These are phyloP conservation scores for Pilasporangium apinafurcum DNA, from an alignment of 352 stramenopile genomes.

Conservation along the genomic window DNA sequence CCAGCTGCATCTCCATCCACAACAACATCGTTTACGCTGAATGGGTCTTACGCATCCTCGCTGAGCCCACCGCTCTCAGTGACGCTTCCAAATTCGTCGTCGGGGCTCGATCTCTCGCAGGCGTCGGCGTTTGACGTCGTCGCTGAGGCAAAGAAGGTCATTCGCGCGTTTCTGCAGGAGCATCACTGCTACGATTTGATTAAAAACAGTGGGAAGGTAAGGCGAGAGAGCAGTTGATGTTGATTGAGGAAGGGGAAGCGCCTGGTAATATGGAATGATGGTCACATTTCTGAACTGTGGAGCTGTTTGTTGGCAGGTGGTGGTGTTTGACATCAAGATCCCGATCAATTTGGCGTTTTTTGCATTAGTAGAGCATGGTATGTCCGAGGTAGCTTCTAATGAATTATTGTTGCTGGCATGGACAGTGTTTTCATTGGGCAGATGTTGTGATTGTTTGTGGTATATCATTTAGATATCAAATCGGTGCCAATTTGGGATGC, in stretches of 20 bases:
- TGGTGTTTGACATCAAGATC: constrained; percentile 99
- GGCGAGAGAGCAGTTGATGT: no score
- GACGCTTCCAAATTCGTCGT: no score
- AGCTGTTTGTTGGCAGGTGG: constrained; percentile 42
- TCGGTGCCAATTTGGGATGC: constrained; percentile 96
- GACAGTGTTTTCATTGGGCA: no score
- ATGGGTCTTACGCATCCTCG: constrained; percentile 14
- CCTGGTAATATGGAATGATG: background rate
- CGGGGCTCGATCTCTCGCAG: constrained; percentile 34
- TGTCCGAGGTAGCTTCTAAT: no score
- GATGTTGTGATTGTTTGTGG: constrained; percentile 2
- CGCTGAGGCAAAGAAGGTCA: constrained; percentile 68
- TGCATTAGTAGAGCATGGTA: constrained; percentile 97
- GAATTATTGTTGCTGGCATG: no score
- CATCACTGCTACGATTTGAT: constrained; percentile 96
- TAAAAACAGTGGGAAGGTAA: constrained; percentile 91
- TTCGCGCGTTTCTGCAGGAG: constrained; percentile 85
- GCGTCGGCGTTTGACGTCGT: constrained; percentile 58
- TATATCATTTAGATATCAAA: constrained; percentile 96
- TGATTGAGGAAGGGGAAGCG: no score
- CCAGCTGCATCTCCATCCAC: constrained; percentile 2
- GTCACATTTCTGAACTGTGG: background rate
- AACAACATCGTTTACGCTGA: constrained; percentile 21
- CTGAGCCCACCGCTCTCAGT: constrained; percentile 13
- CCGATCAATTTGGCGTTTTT: constrained; percentile 99